phyloP scores from a whole-genome alignment of 73 alveolate genomes.

The Paramecium biaurelia region DNA sequence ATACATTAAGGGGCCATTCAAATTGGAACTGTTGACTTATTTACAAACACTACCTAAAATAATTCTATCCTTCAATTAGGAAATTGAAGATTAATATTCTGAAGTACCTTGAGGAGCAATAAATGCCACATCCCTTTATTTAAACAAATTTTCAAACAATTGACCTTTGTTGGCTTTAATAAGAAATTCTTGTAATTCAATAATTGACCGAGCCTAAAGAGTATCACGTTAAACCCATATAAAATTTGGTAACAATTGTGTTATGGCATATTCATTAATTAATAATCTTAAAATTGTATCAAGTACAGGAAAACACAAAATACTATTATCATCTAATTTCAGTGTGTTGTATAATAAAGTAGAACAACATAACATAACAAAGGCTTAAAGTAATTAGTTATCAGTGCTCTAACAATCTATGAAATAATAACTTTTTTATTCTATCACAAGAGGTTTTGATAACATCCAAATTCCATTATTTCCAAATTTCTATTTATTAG shows the following conservation, averaged over 20 bases:
- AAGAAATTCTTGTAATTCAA: not conserved
- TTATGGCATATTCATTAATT: not conserved
- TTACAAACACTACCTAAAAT: not conserved
- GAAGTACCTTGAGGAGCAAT: not conserved
- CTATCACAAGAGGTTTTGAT: not conserved
- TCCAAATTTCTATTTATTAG: not conserved
- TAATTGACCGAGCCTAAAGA: not conserved
- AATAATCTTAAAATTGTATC: not conserved
- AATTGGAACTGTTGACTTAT: not conserved
- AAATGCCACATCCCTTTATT: not conserved
- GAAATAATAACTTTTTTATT: not conserved
- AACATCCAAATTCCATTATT: not conserved
- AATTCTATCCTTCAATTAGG: not conserved
- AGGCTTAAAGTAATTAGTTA: not conserved
- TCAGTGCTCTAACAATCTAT: not conserved
- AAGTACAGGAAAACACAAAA: not conserved
- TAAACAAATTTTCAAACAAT: not conserved
- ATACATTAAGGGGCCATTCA: not conserved
- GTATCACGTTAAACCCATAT: not conserved
- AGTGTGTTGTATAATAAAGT: not conserved
- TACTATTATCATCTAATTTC: not conserved
- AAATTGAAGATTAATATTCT: not conserved
- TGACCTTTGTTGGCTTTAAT: not conserved
- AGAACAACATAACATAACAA: not conserved
- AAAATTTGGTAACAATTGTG: not conserved